Evolutionary conservation across 2,329 filamentous ascomycete species (phyloP).

Genomic region (Claviceps sp.): DNA sequence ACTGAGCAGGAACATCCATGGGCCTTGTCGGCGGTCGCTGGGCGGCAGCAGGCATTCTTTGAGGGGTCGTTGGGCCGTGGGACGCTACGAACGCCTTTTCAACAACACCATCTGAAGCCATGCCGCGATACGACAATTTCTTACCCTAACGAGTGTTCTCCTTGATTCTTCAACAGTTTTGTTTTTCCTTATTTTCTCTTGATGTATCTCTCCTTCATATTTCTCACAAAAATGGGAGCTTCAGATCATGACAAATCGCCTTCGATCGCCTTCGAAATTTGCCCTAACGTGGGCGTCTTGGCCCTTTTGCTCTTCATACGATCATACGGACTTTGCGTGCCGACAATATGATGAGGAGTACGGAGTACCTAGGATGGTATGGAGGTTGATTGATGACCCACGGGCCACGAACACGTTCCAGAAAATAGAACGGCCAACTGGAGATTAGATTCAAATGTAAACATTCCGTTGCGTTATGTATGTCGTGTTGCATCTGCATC

Average conservation of each 20-base stretch:
- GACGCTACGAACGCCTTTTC: no score
- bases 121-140: no score
- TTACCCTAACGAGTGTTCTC: background rate
- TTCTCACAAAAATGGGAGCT: no score
- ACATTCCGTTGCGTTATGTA: no score
- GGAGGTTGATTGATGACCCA: no score
- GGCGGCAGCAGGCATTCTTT: background rate
- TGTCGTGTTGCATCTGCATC: no score
- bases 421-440: background rate
- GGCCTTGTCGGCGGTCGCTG: background rate
- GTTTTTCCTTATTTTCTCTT: background rate
- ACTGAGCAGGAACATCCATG: background rate
- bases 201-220: background rate
- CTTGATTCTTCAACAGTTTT: background rate
- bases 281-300: background rate
- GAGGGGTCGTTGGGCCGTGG: no score
- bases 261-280: background rate
- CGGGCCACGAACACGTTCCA: background rate
- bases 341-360: background rate
- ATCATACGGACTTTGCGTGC: background rate
- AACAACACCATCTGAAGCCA: no score
- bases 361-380: background rate
- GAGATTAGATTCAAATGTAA: background rate
- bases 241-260: background rate
- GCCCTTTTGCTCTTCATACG: background rate